phyloP scores from a whole-genome alignment of 2,329 filamentous ascomycete species.

The Pyrenophora seminiperda region DNA sequence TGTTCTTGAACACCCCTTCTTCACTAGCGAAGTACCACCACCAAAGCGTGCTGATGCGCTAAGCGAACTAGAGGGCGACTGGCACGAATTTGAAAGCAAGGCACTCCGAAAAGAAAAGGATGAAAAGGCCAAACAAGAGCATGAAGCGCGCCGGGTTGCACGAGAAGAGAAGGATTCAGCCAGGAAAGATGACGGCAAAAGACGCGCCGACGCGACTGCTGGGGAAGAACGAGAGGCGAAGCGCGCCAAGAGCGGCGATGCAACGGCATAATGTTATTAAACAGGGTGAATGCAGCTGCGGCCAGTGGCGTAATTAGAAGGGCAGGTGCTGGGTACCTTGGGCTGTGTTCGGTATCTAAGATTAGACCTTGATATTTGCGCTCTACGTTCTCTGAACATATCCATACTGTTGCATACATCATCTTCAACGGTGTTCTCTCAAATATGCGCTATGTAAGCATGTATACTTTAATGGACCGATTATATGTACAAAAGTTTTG shows the following conservation, averaged over 20 bases:
- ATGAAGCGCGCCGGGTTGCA: slow-evolving; percentile 55
- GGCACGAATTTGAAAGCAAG: slow-evolving; percentile 99
- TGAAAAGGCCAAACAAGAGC: slow-evolving; percentile 75
- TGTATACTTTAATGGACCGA: no score
- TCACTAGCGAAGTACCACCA: slow-evolving; percentile 77
- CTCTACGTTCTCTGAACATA: no score
- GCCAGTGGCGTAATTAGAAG: neutral
- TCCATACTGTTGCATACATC: no score
- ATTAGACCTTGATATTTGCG: no score
- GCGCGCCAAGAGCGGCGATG: slow-evolving; percentile 36
- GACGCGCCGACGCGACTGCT: slow-evolving; percentile 36
- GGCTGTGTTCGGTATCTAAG: no score
- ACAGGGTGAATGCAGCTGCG: neutral
- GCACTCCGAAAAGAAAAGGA: slow-evolving; percentile 89
- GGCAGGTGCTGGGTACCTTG: no score
- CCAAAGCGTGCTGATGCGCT: slow-evolving; percentile 83
- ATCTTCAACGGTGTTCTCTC: no score
- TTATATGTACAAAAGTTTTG: no score
- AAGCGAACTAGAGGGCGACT: slow-evolving; percentile 83
- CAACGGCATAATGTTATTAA: slow-evolving; percentile 8
- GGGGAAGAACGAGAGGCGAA: slow-evolving; percentile 43
- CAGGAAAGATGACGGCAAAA: slow-evolving; percentile 42
- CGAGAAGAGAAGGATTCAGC: slow-evolving; percentile 33
- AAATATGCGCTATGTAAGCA: no score
- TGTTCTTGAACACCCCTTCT: slow-evolving; percentile 86